Base-by-base conservation (phyloP, 495 filamentous ascomycete genomes). In the Talaromyces proteolyticus region DNA sequence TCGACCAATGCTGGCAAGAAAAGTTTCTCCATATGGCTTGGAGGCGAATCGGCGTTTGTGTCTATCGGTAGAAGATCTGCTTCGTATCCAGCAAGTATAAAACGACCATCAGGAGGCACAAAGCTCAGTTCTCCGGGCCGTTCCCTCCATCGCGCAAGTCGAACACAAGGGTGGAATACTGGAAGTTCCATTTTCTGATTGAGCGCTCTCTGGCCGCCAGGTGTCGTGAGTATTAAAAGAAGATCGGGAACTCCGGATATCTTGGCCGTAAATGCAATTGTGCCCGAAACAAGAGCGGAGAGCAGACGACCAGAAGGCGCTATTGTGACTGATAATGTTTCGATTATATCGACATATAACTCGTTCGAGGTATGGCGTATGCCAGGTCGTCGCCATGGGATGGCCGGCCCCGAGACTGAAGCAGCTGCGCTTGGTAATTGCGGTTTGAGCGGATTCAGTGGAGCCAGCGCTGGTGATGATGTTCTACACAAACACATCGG, bases 331-430 rank as follows among this genome's bases (percentile, higher is more conserved):
- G 81, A 81, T 0, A 99, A 77, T 3, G 88, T 87, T 70, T 99
- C 93, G 40, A 99, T 79, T 2, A 99, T 79, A 64, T 99, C 93
- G 37, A 96, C 93, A 64, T 99, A 97, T 26, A 99, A 79, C 66
- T 97, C 92, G 67, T 96, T 97, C 43, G 87, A 92, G 5, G 91
- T 97, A 64, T 99, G 94, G 7, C 90, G 82, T 49, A 99, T 93
- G 59, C 93, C 94, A 29, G 90, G 79, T 24, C 90, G 79, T 42
- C 93, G 81, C 93, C 93, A 99, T 5, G 91, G 91, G 46, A 88
- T 84, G 10, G 84, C 74, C 42, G 74, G 76, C 38, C 76, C 76
- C 37, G 64, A 67, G 12, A 63, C 56, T 37, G 64, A 67, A 25
- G 70, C 57, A 23, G 66, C 58, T 0, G 47, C 5, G 40, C 38